These are phyloP conservation scores for Hippophae tibetana DNA, from an alignment of 306 rosid species.

Conservation along the genomic window DNA sequence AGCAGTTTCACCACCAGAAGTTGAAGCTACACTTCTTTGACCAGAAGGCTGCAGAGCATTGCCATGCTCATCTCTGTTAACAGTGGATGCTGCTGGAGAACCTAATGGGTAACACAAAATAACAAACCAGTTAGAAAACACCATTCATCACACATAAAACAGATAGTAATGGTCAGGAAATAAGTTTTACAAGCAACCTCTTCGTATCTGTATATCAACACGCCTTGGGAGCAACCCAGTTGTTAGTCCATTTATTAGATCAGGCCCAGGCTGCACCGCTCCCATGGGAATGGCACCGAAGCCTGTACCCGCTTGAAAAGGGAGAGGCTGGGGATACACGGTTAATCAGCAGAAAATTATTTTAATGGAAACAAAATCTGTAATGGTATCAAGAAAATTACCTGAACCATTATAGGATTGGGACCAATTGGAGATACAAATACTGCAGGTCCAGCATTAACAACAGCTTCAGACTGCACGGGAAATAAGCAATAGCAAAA, in stretches of 20 bases:
- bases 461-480: constrained; percentile 85
- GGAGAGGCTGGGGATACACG: constrained; percentile 71
- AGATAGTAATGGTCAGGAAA: constrained; percentile 8
- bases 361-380: constrained; percentile 14
- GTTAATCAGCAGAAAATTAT: constrained; percentile 33
- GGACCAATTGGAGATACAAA: constrained; percentile 86
- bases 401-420: constrained; percentile 98
- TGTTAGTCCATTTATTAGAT: constrained; percentile 53
- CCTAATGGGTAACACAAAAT: constrained; percentile 36
- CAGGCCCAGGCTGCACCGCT: constrained; percentile 60
- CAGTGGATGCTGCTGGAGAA: constrained; percentile 45
- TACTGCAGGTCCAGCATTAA: constrained; percentile 95
- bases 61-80: constrained; percentile 46
- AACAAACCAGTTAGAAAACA: constrained; percentile 9
- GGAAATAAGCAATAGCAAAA: constrained; percentile 7
- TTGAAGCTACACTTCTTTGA: constrained; percentile 44
- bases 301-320: constrained; percentile 64
- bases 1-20: constrained; percentile 40
- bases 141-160: constrained; percentile 3
- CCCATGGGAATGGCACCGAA: constrained; percentile 73
- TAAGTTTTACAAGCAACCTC: constrained; percentile 41
- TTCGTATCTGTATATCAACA: constrained; percentile 88
- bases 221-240: constrained; percentile 73
- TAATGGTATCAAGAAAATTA: constrained; percentile 19
- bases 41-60: constrained; percentile 42